These are phyloP conservation scores for Candida sp. DNA, from an alignment of 1,139 yeast genomes.

Conservation along the genomic window DNA sequence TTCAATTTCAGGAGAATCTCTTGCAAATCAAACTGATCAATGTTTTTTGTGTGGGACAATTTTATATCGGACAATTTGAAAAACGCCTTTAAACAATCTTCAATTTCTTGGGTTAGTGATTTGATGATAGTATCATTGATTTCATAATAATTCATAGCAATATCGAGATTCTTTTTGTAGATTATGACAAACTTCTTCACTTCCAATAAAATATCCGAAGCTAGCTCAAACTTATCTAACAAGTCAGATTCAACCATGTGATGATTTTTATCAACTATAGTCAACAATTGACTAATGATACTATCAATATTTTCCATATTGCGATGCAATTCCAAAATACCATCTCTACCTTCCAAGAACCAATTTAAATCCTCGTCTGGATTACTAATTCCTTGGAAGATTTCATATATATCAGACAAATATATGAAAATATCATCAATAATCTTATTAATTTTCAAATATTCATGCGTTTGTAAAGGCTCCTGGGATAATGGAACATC, in stretches of 20 bases:
- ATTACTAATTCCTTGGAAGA: conserved; percentile 13
- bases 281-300: conserved; percentile 37
- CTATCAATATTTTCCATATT: conserved; percentile 46
- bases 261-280: conserved; percentile 24
- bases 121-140: conserved; percentile 49
- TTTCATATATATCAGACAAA: conserved; percentile 16
- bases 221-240: conserved; percentile 25
- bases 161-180: conserved; percentile 45
- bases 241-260: conserved; percentile 7
- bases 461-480: conserved; percentile 25
- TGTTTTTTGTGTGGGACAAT: conserved; percentile 39
- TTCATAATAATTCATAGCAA: conserved; percentile 58
- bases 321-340: conserved; percentile 33
- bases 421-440: conserved; percentile 30
- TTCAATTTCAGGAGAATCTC: conserved; percentile 39
- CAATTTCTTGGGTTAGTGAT: conserved; percentile 50
- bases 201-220: conserved; percentile 38
- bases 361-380: conserved; percentile 27
- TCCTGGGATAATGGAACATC: conserved; percentile 16
- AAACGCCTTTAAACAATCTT: conserved; percentile 38
- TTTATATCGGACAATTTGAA: conserved; percentile 36
- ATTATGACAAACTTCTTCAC: conserved; percentile 34
- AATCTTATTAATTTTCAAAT: conserved; percentile 26
- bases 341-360: conserved; percentile 47
- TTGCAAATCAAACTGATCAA: conserved; percentile 38